Percentiles rank a stretch among this genome's conserved stretches.
phyloP scores from a whole-genome alignment of 2,329 filamentous ascomycete species.

The Alternaria sp. region DNA sequence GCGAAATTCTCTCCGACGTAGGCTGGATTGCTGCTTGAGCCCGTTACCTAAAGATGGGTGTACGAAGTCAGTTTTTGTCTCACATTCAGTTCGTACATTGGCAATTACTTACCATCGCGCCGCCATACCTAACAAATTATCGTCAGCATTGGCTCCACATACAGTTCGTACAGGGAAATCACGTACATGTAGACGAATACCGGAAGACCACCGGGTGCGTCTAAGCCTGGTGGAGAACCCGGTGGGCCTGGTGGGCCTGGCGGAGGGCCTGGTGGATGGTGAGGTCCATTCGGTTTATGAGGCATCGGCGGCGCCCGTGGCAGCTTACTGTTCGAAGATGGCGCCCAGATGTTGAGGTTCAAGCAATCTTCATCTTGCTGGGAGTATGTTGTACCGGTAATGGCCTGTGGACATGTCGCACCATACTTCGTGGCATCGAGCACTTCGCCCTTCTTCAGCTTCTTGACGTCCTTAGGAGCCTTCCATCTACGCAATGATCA shows the following conservation, averaged over 20 bases:
- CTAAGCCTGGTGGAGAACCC: not conserved
- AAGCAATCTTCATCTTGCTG: conserved; percentile 47
- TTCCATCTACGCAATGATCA: conserved; percentile 20
- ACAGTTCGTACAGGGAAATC: not conserved
- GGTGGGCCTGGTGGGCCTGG: not conserved
- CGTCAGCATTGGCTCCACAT: not conserved
- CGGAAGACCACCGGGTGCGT: conserved; percentile 17
- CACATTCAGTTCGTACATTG: too few relatives aligned
- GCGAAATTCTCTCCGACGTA: conserved; percentile 51
- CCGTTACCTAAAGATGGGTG: conserved; percentile 31
- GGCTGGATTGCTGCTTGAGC: conserved; percentile 50
- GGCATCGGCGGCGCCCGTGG: conserved; percentile 1
- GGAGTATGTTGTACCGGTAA: conserved; percentile 25
- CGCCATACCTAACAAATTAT: conserved; percentile 32
- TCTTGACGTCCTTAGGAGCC: conserved; percentile 21
- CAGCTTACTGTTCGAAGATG: conserved; percentile 3
- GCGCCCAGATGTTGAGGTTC: conserved; percentile 44
- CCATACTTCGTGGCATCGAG: conserved; percentile 30
- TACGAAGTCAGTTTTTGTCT: too few relatives aligned
- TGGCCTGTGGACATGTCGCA: conserved; percentile 32
- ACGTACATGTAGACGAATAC: conserved; percentile 53
- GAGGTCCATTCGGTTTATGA: conserved; percentile 1
- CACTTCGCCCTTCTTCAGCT: conserved; percentile 12
- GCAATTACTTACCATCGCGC: conserved; percentile 40
- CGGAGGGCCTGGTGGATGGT: not conserved